Percentiles rank a stretch among this genome's conserved stretches.
Evolutionary conservation across 805 yeast genomes (phyloP).

Genomic region (Kregervanrija fluxuum): DNA sequence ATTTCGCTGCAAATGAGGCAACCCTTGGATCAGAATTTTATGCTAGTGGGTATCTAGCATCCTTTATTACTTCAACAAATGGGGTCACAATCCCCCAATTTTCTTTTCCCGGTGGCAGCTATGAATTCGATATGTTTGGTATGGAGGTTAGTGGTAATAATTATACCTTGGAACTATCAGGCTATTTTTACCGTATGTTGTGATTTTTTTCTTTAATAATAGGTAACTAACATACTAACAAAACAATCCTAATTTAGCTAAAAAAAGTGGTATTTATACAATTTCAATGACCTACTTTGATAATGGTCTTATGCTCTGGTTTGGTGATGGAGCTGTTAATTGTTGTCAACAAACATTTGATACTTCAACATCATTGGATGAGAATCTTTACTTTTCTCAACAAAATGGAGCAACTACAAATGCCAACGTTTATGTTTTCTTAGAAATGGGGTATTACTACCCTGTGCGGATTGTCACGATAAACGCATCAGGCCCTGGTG

Average conservation of each 20-base stretch:
- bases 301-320: conserved; percentile 26
- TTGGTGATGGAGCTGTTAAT: conserved; percentile 26
- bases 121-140: no score
- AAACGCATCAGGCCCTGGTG: no score
- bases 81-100: conserved; percentile 4
- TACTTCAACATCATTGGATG: no score
- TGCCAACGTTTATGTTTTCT: no score
- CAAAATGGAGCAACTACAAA: no score
- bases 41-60: no score
- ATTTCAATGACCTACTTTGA: conserved; percentile 19
- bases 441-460: no score
- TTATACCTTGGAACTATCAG: conserved; percentile 9
- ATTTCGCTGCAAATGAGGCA: conserved; percentile 3
- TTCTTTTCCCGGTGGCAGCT: background rate
- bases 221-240: no score
- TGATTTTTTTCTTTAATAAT: no score
- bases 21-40: background rate
- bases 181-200: conserved; percentile 8
- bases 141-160: no score
- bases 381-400: no score
- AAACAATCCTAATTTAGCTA: conserved; percentile 9
- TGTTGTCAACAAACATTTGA: conserved; percentile 23
- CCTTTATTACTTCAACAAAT: conserved; percentile 3
- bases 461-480: no score
- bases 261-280: conserved; percentile 23